Base-by-base conservation (phyloP, 805 yeast species). In the Candida parachauliodes region DNA sequence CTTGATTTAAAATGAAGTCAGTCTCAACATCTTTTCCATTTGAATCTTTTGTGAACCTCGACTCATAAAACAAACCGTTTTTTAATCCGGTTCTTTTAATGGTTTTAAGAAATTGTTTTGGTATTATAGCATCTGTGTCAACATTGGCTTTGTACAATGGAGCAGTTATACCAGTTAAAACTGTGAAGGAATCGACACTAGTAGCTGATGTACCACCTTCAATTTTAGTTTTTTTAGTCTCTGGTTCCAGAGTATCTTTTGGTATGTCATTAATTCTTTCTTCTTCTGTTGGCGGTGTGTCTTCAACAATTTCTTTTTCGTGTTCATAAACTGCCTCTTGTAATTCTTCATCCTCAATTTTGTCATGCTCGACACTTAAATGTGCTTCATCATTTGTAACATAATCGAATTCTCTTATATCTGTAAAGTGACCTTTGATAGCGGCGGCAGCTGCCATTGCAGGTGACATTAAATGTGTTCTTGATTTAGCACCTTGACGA, bases 391-490 rank as follows among this genome's bases (percentile, higher is more conserved):
- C 77, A 46, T 73, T 54, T 30, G 67, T 74, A 45, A 72, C 68
- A 63, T 77, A 83, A 43, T 78, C 68, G 61, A 76, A 86, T 39
- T 86, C 83, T 67, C 98, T 82, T 51, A 89, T 89, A 59, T 93
- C 98, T 32, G 85, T 76, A 54, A 93, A 81, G 55, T 82, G 88
- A 49, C 98, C 98, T 40, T 75, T 76, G 50, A 93, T 81, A 53
- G 89, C 96, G 14, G 98, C 98, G 15, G 98, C 97, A 22, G 98
- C 98, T 33, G 98, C 98, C 98, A 93, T 93, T 16, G 96, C 96
- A 27, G 98, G 98, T 10, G 96, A 87, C 95, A 91, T 88, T 59
- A 93, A 76, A 61, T 93, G 98, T 14, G 98, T 93, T 70, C 98
- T 80, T 12, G 96, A 88, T 43, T 68, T 70, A 36, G 96, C 95